Percentiles rank a stretch among this genome's conserved stretches.
These are phyloP conservation scores for Tubosaeta sp. DNA, from an alignment of 768 basidiomycete genomes.

Conservation along the genomic window DNA sequence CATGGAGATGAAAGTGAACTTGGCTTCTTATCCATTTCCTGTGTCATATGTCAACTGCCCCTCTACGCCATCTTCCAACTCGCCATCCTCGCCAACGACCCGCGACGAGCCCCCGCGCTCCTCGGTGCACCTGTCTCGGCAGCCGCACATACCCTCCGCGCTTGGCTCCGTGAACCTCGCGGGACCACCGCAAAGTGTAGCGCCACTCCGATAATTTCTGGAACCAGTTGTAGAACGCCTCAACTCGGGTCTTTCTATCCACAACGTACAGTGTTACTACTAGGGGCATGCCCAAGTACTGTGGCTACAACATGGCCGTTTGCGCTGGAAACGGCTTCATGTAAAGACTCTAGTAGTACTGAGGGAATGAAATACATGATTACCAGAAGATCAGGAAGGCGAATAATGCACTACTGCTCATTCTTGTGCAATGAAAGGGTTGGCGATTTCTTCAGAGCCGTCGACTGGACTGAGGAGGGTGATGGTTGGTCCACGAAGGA, in stretches of 20 bases:
- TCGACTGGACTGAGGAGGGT: constrained; percentile 93
- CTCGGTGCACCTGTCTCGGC: constrained; percentile 16
- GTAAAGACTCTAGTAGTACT: constrained; percentile 17
- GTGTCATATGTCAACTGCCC: constrained; percentile 47
- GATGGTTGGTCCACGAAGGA: constrained; percentile 91
- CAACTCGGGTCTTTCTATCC: background rate
- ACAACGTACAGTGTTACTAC: background rate
- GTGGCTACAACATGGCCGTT: constrained; percentile 9
- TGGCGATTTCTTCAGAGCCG: constrained; percentile 90
- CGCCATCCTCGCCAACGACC: constrained; percentile 40
- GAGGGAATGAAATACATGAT: constrained; percentile 4
- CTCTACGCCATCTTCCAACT: constrained; percentile 55
- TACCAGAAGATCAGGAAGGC: background rate
- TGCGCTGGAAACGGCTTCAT: constrained; percentile 14
- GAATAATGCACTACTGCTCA: constrained; percentile 20
- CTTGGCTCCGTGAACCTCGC: constrained; percentile 16
- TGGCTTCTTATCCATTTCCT: constrained; percentile 12
- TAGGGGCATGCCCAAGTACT: constrained; percentile 1
- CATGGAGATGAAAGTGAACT: constrained; percentile 10
- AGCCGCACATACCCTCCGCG: constrained; percentile 12
- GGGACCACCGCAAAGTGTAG: constrained; percentile 19
- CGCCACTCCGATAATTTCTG: constrained; percentile 23
- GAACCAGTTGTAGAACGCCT: background rate
- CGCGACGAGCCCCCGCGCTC: constrained; percentile 17
- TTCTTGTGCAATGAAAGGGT: constrained; percentile 78